Conservation (phyloP, 176 grass and related monocot species). For the Canna indica region DNA sequence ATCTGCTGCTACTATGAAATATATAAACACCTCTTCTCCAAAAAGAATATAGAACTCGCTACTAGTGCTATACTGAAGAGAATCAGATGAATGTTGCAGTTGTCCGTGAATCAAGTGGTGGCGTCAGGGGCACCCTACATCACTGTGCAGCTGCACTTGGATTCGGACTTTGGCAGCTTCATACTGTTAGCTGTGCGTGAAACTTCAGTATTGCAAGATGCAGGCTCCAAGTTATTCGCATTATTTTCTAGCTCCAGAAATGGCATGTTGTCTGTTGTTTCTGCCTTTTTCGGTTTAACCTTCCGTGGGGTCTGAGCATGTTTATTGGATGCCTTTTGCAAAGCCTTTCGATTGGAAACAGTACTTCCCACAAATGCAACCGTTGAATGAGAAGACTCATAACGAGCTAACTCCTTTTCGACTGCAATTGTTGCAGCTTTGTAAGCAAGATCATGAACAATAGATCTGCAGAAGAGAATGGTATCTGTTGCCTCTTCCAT, state of each 20-base stretch:
- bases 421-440: constrained; percentile 14
- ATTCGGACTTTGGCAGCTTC: constrained; percentile 13
- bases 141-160: constrained; percentile 12
- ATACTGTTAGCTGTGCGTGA: neutral
- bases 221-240: neutral
- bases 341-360: constrained; percentile 7
- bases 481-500: constrained; percentile 13
- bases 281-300: neutral
- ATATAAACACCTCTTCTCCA: neutral
- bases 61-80: neutral
- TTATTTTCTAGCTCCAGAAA: neutral
- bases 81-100: neutral
- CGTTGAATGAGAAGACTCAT: neutral
- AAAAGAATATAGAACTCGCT: neutral
- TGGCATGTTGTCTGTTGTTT: neutral
- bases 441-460: constrained; percentile 8
- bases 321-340: neutral
- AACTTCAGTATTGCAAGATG: neutral
- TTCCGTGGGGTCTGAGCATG: neutral
- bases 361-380: constrained; percentile 6
- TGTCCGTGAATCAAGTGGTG: neutral
- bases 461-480: constrained; percentile 10
- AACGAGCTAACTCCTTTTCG: constrained; percentile 4
- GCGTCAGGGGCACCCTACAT: neutral
- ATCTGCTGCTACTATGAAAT: neutral